These are phyloP conservation scores for Alternaria rosae DNA, from an alignment of 2,329 filamentous ascomycete species.

Conservation along the genomic window DNA sequence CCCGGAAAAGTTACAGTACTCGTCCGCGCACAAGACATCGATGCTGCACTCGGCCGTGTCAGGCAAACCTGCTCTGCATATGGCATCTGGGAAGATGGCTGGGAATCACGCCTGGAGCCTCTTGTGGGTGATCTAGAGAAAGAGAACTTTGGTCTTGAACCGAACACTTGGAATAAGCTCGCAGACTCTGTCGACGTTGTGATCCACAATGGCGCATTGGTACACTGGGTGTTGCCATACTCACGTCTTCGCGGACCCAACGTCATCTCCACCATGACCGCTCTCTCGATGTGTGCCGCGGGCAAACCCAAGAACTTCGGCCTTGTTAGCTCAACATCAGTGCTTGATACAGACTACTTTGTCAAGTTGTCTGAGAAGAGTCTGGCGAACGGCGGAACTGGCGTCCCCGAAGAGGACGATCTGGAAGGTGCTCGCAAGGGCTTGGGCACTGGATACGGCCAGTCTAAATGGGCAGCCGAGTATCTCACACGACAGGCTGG, in stretches of 20 bases:
- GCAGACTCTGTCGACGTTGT: conserved; percentile 71
- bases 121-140: conserved; percentile 78
- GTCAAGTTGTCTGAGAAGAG: conserved; percentile 73
- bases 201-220: conserved; percentile 74
- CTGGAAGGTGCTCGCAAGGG: conserved; percentile 77
- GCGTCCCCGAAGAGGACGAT: conserved; percentile 78
- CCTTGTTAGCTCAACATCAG: conserved; percentile 83
- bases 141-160: conserved; percentile 75
- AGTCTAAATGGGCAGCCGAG: conserved; percentile 84
- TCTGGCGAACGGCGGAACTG: conserved; percentile 66
- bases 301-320: conserved; percentile 81
- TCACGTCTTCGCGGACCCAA: conserved; percentile 75
- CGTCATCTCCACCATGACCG: conserved; percentile 80
- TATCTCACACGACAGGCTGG: conserved; percentile 81
- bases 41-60: conserved; percentile 70
- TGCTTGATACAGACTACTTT: conserved; percentile 84
- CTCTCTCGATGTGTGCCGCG: conserved; percentile 75
- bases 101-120: conserved; percentile 69
- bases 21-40: conserved; percentile 71
- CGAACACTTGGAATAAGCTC: conserved; percentile 70
- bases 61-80: conserved; percentile 75
- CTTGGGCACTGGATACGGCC: conserved; percentile 87
- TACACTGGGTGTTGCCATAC: conserved; percentile 86
- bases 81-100: conserved; percentile 77
- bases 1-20: conserved; percentile 74